phyloP scores from a whole-genome alignment of 352 stramenopile species.

The Phytophthora pisi region DNA sequence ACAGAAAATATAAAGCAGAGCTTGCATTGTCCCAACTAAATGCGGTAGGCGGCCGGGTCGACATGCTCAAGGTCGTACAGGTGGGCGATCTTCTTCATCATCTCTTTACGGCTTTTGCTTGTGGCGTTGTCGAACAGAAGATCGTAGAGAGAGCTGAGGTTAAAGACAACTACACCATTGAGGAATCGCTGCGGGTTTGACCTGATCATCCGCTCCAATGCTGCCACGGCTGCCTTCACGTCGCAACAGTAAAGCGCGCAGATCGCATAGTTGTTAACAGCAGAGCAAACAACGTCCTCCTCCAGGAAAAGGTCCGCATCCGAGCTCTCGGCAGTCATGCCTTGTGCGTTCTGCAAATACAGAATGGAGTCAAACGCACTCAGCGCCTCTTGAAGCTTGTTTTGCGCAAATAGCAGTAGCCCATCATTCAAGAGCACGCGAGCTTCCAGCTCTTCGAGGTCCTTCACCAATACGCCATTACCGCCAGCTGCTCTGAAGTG shows the following conservation, averaged over 20 bases:
- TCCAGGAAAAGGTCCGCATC: conserved; percentile 61
- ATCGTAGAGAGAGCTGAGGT: conserved; percentile 84
- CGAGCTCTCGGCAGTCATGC: conserved; percentile 11
- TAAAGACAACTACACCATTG: conserved; percentile 77
- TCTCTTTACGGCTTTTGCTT: conserved; percentile 81
- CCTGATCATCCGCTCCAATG: conserved; percentile 75
- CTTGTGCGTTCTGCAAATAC: conserved; percentile 40
- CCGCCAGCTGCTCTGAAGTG: conserved; percentile 20
- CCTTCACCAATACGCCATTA: conserved; percentile 11
- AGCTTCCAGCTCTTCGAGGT: conserved; percentile 45
- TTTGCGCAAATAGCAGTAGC: conserved; percentile 74
- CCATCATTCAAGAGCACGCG: conserved; percentile 78
- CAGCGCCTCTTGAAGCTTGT: conserved; percentile 81
- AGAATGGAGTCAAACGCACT: conserved; percentile 76
- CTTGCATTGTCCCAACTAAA: conserved; percentile 40
- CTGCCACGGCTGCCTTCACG: conserved; percentile 68
- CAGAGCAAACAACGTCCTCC: conserved; percentile 69
- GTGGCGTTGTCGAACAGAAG: conserved; percentile 78
- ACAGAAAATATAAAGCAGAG: conserved; percentile 28
- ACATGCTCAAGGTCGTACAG: conserved; percentile 82
- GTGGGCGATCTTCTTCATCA: conserved; percentile 82
- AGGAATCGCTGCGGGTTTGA: conserved; percentile 73
- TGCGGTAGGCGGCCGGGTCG: conserved; percentile 67
- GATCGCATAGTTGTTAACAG: conserved; percentile 85
- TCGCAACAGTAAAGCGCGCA: conserved; percentile 85